Evolutionary conservation across 2,329 filamentous ascomycete species (phyloP).

Genomic region (Ceratocystis diversiconidia): DNA sequence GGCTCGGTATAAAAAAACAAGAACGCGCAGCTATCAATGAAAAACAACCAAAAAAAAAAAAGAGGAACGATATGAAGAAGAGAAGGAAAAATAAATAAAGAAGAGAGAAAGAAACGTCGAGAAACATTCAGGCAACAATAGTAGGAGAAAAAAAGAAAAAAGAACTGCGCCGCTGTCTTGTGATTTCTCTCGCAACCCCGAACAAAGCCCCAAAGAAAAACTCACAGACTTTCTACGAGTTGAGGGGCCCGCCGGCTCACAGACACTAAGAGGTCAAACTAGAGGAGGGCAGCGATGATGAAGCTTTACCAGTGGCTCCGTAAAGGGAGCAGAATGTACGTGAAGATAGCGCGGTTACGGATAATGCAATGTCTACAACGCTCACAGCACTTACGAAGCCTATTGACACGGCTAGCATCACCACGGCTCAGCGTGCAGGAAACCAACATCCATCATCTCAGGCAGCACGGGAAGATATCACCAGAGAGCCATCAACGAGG

Average conservation of each 20-base stretch:
- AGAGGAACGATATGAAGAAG: neutral
- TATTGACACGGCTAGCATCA: too few relatives aligned
- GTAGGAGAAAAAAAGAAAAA: constrained; percentile 2
- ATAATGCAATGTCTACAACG: too few relatives aligned
- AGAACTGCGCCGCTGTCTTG: constrained; percentile 2
- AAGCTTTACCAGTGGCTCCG: too few relatives aligned
- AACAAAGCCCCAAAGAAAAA: neutral
- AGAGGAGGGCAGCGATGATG: too few relatives aligned
- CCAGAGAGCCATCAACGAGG: neutral
- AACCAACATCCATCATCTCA: too few relatives aligned
- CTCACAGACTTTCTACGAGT: neutral
- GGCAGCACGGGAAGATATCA: too few relatives aligned
- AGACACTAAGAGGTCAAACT: neutral
- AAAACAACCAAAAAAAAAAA: neutral
- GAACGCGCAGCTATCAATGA: too few relatives aligned
- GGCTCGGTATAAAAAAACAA: too few relatives aligned
- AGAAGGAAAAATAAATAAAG: neutral
- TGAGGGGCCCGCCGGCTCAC: neutral
- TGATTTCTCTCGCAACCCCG: neutral
- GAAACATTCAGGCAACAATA: neutral
- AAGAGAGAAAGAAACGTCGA: constrained; percentile 5
- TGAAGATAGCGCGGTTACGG: too few relatives aligned
- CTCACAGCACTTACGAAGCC: too few relatives aligned
- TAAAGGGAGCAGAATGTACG: too few relatives aligned
- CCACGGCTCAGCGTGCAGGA: too few relatives aligned